These are phyloP conservation scores for Diaporthe sp. DNA, from an alignment of 2,329 filamentous ascomycete species.

Conservation along the genomic window DNA sequence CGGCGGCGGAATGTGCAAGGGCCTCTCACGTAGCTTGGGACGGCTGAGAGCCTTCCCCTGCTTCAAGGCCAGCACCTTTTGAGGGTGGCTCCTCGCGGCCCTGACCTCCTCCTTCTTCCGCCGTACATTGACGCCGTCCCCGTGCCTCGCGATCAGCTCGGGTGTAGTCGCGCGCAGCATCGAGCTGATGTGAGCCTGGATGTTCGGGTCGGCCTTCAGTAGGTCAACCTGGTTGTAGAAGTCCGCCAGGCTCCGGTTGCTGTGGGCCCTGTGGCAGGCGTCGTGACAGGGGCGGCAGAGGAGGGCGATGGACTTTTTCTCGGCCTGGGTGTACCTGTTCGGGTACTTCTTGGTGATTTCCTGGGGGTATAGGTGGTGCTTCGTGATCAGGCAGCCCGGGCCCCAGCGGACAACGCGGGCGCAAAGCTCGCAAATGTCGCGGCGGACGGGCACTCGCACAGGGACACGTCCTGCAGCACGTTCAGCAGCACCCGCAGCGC, in stretches of 20 bases:
- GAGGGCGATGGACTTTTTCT: slow-evolving; percentile 6
- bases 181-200: background rate
- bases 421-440: slow-evolving; percentile 26
- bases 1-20: background rate
- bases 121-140: background rate
- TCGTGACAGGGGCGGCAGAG: slow-evolving; percentile 29
- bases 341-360: slow-evolving; percentile 11
- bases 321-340: background rate
- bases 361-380: slow-evolving; percentile 31
- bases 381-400: slow-evolving; percentile 29
- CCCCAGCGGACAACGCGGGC: slow-evolving; percentile 25
- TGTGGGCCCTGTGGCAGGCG: slow-evolving; percentile 3
- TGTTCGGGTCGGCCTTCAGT: slow-evolving; percentile 5
- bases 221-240: slow-evolving; percentile 12
- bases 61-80: too few species aligned
- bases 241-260: background rate
- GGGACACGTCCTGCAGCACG: background rate
- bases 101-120: background rate
- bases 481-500: background rate
- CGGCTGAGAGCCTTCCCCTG: background rate
- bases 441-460: background rate
- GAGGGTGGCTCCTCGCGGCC: background rate
- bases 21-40: background rate
- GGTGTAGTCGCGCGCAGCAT: slow-evolving; percentile 30
- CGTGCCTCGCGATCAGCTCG: background rate